Conservation (phyloP, 2,329 filamentous ascomycete genomes). For the Aspergillus udagawae region DNA sequence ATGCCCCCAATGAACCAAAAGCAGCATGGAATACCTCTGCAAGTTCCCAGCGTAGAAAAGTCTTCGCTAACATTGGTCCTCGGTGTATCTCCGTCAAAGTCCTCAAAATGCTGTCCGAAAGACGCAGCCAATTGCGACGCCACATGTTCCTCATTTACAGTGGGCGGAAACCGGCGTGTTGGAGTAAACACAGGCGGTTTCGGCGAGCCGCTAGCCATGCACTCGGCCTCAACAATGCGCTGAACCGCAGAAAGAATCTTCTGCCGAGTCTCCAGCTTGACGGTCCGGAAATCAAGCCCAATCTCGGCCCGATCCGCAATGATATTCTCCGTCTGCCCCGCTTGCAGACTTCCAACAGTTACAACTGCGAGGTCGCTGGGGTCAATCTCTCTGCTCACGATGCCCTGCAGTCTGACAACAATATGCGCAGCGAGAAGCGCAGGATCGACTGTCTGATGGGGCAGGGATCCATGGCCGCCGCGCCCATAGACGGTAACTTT, state of each 20-base stretch:
- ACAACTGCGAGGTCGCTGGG: slow-evolving; percentile 53
- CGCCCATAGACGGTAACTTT: slow-evolving; percentile 56
- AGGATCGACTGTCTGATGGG: slow-evolving; percentile 55
- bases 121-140: slow-evolving; percentile 43
- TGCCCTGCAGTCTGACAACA: slow-evolving; percentile 56
- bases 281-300: slow-evolving; percentile 53
- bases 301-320: slow-evolving; percentile 54
- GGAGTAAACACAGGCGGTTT: slow-evolving; percentile 45
- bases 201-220: slow-evolving; percentile 48
- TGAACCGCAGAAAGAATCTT: slow-evolving; percentile 46
- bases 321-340: slow-evolving; percentile 58
- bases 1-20: slow-evolving; percentile 58
- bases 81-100: slow-evolving; percentile 29
- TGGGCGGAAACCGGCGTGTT: slow-evolving; percentile 51
- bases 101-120: slow-evolving; percentile 48
- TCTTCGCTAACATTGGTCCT: slow-evolving; percentile 50
- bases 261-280: slow-evolving; percentile 43
- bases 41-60: slow-evolving; percentile 53
- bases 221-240: slow-evolving; percentile 57
- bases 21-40: slow-evolving; percentile 46
- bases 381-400: slow-evolving; percentile 54
- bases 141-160: slow-evolving; percentile 48
- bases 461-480: slow-evolving; percentile 56
- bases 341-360: slow-evolving; percentile 56
- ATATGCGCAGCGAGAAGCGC: slow-evolving; percentile 55